A percentile compares a stretch with the other conserved stretches of the same genome.
Conservation (phyloP, 192 early-diverging fungal species). For the Dissophora ornata region DNA sequence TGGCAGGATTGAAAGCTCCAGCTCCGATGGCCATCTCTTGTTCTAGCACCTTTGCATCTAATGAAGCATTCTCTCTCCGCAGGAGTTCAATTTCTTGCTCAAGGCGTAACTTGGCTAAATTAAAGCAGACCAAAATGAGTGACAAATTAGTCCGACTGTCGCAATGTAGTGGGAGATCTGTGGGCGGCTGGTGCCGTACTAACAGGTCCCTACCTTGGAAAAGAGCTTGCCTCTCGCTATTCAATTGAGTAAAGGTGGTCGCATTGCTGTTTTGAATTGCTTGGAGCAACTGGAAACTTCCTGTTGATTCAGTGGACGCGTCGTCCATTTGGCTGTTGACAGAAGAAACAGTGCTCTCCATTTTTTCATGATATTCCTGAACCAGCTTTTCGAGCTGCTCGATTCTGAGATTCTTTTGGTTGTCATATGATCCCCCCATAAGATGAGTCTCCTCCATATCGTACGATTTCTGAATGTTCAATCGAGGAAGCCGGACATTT, state of each 20-base stretch:
- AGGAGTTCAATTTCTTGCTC: constrained; percentile 34
- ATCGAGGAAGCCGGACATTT: too few species aligned
- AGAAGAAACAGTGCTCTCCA: constrained; percentile 12
- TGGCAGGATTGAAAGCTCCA: constrained; percentile 68
- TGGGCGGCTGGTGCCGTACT: too few species aligned
- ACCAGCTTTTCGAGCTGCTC: constrained; percentile 70
- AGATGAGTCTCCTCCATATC: constrained; percentile 61
- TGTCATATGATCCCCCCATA: constrained; percentile 68
- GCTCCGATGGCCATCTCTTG: constrained; percentile 74
- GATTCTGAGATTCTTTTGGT: constrained; percentile 68
- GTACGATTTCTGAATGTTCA: constrained; percentile 67
- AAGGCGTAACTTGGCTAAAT: constrained; percentile 10
- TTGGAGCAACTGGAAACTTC: constrained; percentile 7
- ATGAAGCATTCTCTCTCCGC: constrained; percentile 50
- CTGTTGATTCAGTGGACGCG: background rate
- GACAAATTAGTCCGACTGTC: too few species aligned
- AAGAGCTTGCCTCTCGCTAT: constrained; percentile 17
- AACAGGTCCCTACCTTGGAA: constrained; percentile 27
- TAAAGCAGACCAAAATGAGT: background rate
- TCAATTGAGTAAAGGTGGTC: constrained; percentile 12
- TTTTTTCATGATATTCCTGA: constrained; percentile 63
- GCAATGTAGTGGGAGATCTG: too few species aligned
- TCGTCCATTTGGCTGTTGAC: background rate
- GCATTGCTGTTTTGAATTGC: constrained; percentile 7
- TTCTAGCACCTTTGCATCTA: constrained; percentile 65